A percentile compares a stretch with the other conserved stretches of the same genome.
These are phyloP conservation scores for Volvariella volvacea DNA, from an alignment of 1,284 basidiomycete genomes.

Conservation along the genomic window DNA sequence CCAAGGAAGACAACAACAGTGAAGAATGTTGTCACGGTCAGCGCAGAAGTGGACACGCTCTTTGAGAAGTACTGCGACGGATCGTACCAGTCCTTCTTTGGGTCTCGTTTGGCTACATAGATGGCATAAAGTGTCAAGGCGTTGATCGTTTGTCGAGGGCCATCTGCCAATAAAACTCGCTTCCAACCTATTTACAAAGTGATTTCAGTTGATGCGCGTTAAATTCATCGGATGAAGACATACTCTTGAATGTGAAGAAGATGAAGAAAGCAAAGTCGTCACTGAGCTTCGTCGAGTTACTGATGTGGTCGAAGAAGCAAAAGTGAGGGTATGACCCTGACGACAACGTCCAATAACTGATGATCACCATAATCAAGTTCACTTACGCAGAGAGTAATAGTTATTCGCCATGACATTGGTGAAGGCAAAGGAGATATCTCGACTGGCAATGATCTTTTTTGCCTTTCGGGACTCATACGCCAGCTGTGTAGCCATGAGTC, in stretches of 20 bases:
- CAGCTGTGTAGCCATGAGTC: constrained; percentile 35
- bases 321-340: constrained; percentile 93
- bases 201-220: constrained; percentile 13
- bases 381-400: constrained; percentile 86
- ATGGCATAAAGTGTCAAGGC: constrained; percentile 90
- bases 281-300: constrained; percentile 90
- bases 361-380: not conserved
- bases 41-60: constrained; percentile 73
- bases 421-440: constrained; percentile 95
- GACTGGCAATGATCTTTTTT: constrained; percentile 87
- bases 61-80: constrained; percentile 61
- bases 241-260: constrained; percentile 99
- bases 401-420: constrained; percentile 97
- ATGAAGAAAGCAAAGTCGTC: constrained; percentile 99
- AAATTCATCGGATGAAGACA: too few relatives aligned
- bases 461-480: constrained; percentile 92
- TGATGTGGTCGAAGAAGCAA: constrained; percentile 97
- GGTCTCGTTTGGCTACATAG: constrained; percentile 65
- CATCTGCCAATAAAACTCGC: constrained; percentile 87
- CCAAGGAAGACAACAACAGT: constrained; percentile 86
- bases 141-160: constrained; percentile 97
- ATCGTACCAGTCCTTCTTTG: constrained; percentile 58
- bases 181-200: constrained; percentile 75
- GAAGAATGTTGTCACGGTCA: constrained; percentile 86
- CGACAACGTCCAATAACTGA: constrained; percentile 6